Evolutionary conservation across 345 rosid genomes (phyloP), one percentile per base, ranked within the genome.

Genomic region (Mallotus nudiflorus): DNA sequence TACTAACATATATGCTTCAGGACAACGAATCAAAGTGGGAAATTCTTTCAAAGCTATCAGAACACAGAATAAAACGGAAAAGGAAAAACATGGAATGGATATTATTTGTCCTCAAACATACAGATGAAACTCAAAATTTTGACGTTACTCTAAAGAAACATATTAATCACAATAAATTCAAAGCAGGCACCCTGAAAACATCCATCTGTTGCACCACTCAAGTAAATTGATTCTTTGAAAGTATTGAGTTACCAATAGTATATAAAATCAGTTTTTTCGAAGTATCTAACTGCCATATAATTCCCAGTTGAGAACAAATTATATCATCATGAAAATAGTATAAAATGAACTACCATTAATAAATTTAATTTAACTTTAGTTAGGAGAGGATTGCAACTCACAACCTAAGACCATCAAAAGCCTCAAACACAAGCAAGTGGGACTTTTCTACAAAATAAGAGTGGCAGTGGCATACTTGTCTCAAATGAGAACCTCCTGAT

Each of bases 401-500:
- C 46, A 42, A 42, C 46, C 6, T 13, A 65, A 31, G 24, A 49
- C 13, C 37, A 48, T n/a, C 0, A 35, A 18, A 37, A 62, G 68
- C 27, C 25, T n/a, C n/a, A n/a, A n/a, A n/a, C 31, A 64, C 18
- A 63, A 15, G 35, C 19, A 35, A 29, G 1, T 24, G 58, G 3
- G 15, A 25, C 13, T 52, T n/a, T 52, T 13, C 42, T 31, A 18
- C 5, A 37, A 27, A 29, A 11, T 45, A 24, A 16, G 10, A 42
- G n/a, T 9, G 18, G 45, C 50, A 62, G 42, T 6, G 55, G 37
- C 89, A 68, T 86, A 95, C 99, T 82, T 89, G 99, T 90, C 85
- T 95, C 80, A 83, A 66, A 78, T 92, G 86, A 65, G 97, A 90
- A 70, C 93, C 87, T 9, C 82, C 83, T 57, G 96, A 81, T 65